Percentiles rank a stretch among this genome's conserved stretches.
Evolutionary conservation across 73 alveolate species (phyloP).

Genomic region (Loxodes magnus): DNA sequence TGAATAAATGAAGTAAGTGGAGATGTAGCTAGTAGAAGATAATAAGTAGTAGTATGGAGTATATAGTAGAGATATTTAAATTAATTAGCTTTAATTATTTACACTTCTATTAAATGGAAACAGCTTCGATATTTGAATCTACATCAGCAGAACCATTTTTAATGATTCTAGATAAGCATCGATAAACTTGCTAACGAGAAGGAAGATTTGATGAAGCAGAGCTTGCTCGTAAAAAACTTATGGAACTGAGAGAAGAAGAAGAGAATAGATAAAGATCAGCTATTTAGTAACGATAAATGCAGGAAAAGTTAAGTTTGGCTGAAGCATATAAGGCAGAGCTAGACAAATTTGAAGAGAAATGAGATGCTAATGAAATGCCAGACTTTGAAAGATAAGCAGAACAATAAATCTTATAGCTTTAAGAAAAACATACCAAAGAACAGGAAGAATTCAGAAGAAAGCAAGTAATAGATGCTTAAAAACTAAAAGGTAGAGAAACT

Average conservation of each 20-base stretch:
- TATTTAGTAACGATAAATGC: neutral
- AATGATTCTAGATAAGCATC: conserved; percentile 7
- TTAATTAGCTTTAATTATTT: too few species aligned
- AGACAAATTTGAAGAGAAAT: neutral
- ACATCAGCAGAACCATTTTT: too few species aligned
- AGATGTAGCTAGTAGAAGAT: too few species aligned
- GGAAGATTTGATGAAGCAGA: conserved; percentile 17
- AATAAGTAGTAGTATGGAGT: too few species aligned
- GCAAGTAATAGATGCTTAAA: conserved; percentile 4
- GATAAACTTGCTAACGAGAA: conserved; percentile 14
- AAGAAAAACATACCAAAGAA: conserved; percentile 8
- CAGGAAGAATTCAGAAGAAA: conserved; percentile 2
- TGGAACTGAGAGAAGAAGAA: conserved; percentile 11
- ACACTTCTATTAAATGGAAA: too few species aligned
- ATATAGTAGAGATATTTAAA: too few species aligned
- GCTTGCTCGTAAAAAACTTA: conserved; percentile 2
- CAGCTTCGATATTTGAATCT: too few species aligned
- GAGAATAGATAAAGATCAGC: conserved; percentile 2
- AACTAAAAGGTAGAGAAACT: neutral
- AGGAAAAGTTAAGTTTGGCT: conserved; percentile 3
- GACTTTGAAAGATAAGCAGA: conserved; percentile 3
- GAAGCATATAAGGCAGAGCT: conserved; percentile 13
- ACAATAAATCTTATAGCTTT: neutral
- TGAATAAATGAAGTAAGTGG: too few species aligned
- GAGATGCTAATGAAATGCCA: conserved; percentile 10